Conservation (phyloP, 192 early-diverging fungal species). For the Dimargaris cristalligena region DNA sequence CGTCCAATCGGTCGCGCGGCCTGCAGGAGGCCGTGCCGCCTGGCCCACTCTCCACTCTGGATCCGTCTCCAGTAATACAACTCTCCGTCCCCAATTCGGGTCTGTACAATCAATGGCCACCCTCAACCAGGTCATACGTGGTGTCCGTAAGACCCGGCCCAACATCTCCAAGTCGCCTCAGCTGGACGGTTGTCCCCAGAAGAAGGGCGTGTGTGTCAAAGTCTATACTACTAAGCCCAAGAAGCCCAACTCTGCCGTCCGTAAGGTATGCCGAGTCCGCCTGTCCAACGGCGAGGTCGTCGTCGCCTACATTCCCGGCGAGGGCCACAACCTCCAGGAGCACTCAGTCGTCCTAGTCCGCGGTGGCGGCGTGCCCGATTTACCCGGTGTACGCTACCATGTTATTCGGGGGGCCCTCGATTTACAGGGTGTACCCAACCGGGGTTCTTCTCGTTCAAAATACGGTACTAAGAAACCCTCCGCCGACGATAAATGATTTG, state of each 20-base stretch:
- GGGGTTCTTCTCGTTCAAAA: conserved; percentile 70
- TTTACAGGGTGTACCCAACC: conserved; percentile 81
- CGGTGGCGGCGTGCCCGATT: conserved; percentile 89
- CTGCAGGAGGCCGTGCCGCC: no score
- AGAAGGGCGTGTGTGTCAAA: conserved; percentile 88
- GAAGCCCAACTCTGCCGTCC: conserved; percentile 96
- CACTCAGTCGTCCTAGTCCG: conserved; percentile 90
- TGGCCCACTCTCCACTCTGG: no score
- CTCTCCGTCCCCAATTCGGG: not conserved
- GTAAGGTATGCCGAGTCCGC: conserved; percentile 82
- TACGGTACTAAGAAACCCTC: conserved; percentile 81
- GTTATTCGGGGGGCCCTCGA: conserved; percentile 83
- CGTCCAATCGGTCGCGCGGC: no score
- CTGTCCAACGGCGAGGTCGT: conserved; percentile 85
- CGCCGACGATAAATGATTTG: conserved; percentile 12
- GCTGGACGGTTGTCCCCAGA: conserved; percentile 71
- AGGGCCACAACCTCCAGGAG: conserved; percentile 96
- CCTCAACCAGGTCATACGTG: conserved; percentile 83
- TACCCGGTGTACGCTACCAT: conserved; percentile 95
- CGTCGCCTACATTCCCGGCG: conserved; percentile 93
- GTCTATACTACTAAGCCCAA: conserved; percentile 92
- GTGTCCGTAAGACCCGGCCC: conserved; percentile 49
- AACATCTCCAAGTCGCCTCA: conserved; percentile 62
- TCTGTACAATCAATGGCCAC: conserved; percentile 49
- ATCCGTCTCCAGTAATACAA: no score